A percentile compares a stretch with the other conserved stretches of the same genome.
These are phyloP conservation scores for Xylariaceae sp. DNA, from an alignment of 2,329 filamentous ascomycete genomes.

Conservation along the genomic window DNA sequence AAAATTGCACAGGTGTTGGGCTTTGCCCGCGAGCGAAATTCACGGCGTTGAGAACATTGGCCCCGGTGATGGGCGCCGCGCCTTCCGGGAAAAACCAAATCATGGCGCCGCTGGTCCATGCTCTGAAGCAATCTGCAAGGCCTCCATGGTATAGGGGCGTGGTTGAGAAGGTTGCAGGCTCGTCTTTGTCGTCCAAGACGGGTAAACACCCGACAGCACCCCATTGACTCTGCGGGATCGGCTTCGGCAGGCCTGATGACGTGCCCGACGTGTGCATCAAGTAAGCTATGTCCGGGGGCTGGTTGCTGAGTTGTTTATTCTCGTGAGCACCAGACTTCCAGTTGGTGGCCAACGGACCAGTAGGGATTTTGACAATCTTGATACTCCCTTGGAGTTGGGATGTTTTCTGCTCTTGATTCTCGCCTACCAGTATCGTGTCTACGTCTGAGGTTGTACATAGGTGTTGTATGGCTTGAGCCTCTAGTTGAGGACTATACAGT, in stretches of 20 bases:
- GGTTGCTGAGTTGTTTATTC: no score
- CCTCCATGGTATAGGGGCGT: slow-evolving; percentile 67
- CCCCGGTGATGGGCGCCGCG: slow-evolving; percentile 52
- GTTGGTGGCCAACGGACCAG: background rate
- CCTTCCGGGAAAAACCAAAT: slow-evolving; percentile 63
- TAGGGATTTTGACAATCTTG: slow-evolving; percentile 16
- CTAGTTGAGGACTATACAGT: slow-evolving; percentile 44
- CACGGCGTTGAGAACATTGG: slow-evolving; percentile 51
- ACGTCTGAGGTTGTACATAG: slow-evolving; percentile 49
- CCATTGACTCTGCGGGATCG: slow-evolving; percentile 57
- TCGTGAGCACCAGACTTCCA: background rate
- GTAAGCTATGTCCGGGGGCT: slow-evolving; percentile 47
- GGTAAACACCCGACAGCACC: slow-evolving; percentile 56
- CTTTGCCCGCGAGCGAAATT: slow-evolving; percentile 30
- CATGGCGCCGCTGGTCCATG: slow-evolving; percentile 58
- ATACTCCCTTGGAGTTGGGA: slow-evolving; percentile 11
- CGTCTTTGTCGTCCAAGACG: slow-evolving; percentile 34
- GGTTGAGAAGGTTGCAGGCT: slow-evolving; percentile 58
- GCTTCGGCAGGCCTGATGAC: slow-evolving; percentile 61
- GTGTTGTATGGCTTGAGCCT: slow-evolving; percentile 46
- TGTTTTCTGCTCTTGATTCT: slow-evolving; percentile 14
- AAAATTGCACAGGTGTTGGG: slow-evolving; percentile 46
- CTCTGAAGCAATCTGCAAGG: slow-evolving; percentile 59
- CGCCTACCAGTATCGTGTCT: slow-evolving; percentile 44
- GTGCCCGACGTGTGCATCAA: slow-evolving; percentile 65